These are phyloP conservation scores for Sextonia rubra DNA, from an alignment of 164 flowering plant genomes.

Conservation along the genomic window DNA sequence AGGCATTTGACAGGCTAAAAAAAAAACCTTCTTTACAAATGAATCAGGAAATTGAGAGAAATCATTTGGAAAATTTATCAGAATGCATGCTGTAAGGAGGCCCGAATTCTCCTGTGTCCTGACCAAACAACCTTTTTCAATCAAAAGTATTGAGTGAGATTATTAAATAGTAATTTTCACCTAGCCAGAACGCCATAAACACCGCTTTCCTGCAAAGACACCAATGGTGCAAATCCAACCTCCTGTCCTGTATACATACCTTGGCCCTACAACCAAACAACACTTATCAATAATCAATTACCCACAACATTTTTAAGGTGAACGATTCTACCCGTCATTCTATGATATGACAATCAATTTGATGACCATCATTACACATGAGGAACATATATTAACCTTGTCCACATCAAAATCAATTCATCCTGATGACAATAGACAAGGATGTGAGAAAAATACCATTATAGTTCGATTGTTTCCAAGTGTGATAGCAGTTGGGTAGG, in stretches of 20 bases:
- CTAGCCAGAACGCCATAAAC: neutral
- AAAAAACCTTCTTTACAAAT: no score
- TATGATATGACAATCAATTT: no score
- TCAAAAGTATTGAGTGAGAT: no score
- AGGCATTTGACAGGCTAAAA: no score
- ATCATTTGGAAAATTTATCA: no score
- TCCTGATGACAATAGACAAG: neutral
- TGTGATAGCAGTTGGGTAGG: constrained; percentile 28
- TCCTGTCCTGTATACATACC: constrained; percentile 7
- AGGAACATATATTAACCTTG: neutral
- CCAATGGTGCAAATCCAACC: constrained; percentile 13
- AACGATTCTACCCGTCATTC: no score
- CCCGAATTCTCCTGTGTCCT: no score
- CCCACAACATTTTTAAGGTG: no score
- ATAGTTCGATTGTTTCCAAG: constrained; percentile 28
- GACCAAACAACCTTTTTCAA: no score
- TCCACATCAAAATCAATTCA: neutral
- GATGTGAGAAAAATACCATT: constrained; percentile 1
- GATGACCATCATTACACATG: no score
- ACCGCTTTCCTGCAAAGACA: constrained; percentile 4
- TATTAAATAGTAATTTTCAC: neutral
- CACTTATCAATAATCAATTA: neutral
- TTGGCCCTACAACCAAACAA: constrained; percentile 18
- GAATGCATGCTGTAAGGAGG: no score
- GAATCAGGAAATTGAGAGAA: no score